phyloP scores from a whole-genome alignment of 169 alveolate species.

The Plasmodium berghei region DNA sequence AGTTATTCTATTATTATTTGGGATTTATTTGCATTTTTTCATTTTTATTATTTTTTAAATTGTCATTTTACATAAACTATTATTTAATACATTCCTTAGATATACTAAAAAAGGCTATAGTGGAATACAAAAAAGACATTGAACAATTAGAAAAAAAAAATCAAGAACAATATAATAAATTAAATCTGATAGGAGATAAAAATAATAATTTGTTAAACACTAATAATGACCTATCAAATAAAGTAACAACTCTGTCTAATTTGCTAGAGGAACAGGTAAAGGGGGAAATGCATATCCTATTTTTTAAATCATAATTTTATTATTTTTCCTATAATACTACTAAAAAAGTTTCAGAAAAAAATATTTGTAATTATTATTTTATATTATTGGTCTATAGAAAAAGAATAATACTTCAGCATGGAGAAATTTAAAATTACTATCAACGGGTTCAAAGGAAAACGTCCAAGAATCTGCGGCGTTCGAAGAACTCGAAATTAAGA shows the following conservation, averaged over 20 bases:
- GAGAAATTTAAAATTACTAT: slow-evolving; percentile 59
- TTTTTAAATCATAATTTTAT: background rate
- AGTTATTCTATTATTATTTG: background rate
- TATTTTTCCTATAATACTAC: background rate
- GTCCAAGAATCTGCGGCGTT: slow-evolving; percentile 48
- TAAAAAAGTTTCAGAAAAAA: background rate
- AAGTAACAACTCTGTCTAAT: slow-evolving; percentile 20
- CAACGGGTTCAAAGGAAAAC: slow-evolving; percentile 50
- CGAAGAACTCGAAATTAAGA: slow-evolving; percentile 73
- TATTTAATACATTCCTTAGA: slow-evolving; percentile 15
- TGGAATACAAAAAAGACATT: slow-evolving; percentile 74
- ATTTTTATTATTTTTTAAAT: background rate
- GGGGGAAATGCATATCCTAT: background rate
- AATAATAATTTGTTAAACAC: slow-evolving; percentile 15
- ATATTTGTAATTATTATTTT: background rate
- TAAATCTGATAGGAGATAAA: slow-evolving; percentile 17
- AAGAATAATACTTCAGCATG: slow-evolving; percentile 60
- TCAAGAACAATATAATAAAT: slow-evolving; percentile 31
- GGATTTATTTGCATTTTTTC: background rate
- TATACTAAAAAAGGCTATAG: slow-evolving; percentile 62
- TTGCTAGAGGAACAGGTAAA: slow-evolving; percentile 62
- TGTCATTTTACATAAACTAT: background rate
- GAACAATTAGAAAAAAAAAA: slow-evolving; percentile 60
- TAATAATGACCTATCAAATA: slow-evolving; percentile 34
- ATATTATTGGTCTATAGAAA: background rate